Percentiles rank a stretch among this genome's conserved stretches.
Evolutionary conservation across 2,329 filamentous ascomycete genomes (phyloP).

Genomic region (Pseudocercospora eumusae): DNA sequence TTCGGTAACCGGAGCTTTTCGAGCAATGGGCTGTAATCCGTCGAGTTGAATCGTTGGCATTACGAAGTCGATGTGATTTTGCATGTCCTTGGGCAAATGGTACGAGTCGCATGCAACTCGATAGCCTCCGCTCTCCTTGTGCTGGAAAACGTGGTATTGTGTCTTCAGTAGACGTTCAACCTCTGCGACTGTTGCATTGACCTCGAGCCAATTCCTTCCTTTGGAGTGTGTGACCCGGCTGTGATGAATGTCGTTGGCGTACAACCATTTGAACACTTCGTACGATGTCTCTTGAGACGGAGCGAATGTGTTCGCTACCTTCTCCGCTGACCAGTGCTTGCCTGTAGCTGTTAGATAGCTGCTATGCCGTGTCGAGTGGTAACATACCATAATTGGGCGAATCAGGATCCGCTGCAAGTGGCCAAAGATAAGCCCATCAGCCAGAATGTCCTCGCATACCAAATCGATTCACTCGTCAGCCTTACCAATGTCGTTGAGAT

Average conservation of each 20-base stretch:
- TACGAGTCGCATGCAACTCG: conserved; percentile 46
- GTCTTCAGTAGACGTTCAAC: conserved; percentile 47
- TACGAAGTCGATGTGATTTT: conserved; percentile 57
- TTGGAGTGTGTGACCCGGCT: conserved; percentile 22
- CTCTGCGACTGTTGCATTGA: conserved; percentile 45
- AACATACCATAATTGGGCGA: conserved; percentile 30
- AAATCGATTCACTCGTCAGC: not conserved
- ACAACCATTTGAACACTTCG: conserved; percentile 34
- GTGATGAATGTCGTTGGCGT: conserved; percentile 28
- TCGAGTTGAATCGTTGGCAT: conserved; percentile 56
- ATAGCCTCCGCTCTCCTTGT: conserved; percentile 49
- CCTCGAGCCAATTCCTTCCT: conserved; percentile 46
- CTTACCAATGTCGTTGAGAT: conserved; percentile 29
- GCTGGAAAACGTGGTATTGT: conserved; percentile 62
- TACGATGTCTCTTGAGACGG: conserved; percentile 31
- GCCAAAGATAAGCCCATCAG: not conserved
- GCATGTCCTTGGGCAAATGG: conserved; percentile 52
- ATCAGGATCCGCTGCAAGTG: conserved; percentile 28
- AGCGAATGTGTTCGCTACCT: conserved; percentile 47
- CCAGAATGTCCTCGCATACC: not conserved
- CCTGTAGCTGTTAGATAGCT: conserved; percentile 29
- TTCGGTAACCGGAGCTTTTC: conserved; percentile 9
- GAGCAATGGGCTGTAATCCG: conserved; percentile 29
- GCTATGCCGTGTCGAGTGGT: not conserved
- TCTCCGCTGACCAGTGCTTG: conserved; percentile 45